Evolutionary conservation across 2,329 filamentous ascomycete species (phyloP), one percentile per base, ranked within the genome.

Genomic region (Eurotiales sp.): DNA sequence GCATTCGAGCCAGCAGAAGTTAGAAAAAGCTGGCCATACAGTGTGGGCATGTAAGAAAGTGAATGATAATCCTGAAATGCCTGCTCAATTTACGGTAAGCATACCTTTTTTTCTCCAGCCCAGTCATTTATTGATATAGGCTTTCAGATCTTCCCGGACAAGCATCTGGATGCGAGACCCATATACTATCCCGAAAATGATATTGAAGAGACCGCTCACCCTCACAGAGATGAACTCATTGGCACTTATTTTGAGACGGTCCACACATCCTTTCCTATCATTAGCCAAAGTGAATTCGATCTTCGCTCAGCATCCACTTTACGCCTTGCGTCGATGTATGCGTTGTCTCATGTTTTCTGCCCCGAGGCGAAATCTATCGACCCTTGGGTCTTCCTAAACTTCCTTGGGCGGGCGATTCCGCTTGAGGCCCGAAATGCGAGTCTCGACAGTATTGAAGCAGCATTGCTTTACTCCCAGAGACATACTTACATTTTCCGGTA

Each of bases 401-500:
- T 40, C 22, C 37, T 40, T 23, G 37, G 37, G n/a, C 37, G 37
- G 3, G 37, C 37, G 4, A 21, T 40, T 12, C 37, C 37, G 3
- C 22, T 40, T 11, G 37, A 40, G 12, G 37, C 37, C 22, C 37
- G 37, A 22, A 40, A 40, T 22, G 19, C 37, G 22, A 40, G 22
- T 22, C 22, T 40, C 19, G 37, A 40, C 14, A 40, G 37, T 23
- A 40, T 40, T 14, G 37, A 40, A 10, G 37, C 37, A 11, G 37
- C 37, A 5, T 23, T 40, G 37, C 37, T 40, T n/a, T 40, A 40
- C 17, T 40, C 37, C 12, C 37, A 40, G 22, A 21, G 37, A 10
- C 37, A 40, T 40, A 40, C 37, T 11, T 40, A 40, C 22, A 40
- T 40, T 22, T 40, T 40, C 22, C 37, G 37, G 37, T 40, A 40